Conservation (phyloP, 225 moss, liverwort and hornwort genomes). For the Takakia lepidozioides region DNA sequence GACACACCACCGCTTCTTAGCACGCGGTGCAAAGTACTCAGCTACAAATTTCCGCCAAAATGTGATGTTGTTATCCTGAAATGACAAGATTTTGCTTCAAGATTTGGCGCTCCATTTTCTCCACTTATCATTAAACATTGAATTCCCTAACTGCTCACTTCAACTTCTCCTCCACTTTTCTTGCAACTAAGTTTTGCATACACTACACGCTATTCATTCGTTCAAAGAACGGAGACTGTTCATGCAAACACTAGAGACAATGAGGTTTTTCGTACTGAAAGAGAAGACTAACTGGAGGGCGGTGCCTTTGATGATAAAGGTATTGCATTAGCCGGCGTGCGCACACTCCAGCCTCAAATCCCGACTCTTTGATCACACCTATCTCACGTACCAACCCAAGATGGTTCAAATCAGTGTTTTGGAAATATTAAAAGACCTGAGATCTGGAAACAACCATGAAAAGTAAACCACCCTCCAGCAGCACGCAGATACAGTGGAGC, state of each 20-base stretch:
- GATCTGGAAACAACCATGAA: neutral
- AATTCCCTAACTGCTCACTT: too few relatives aligned
- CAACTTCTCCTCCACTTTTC: too few relatives aligned
- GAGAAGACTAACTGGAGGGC: constrained; percentile 71
- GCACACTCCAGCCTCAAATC: constrained; percentile 72
- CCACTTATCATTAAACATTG: too few relatives aligned
- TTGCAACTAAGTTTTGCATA: neutral
- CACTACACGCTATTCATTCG: neutral
- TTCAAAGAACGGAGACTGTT: too few relatives aligned
- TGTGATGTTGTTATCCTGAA: constrained; percentile 91
- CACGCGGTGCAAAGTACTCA: constrained; percentile 82
- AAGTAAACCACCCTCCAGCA: too few relatives aligned
- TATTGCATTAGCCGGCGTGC: constrained; percentile 86
- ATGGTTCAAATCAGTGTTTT: neutral
- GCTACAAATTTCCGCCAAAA: constrained; percentile 92
- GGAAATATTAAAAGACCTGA: neutral
- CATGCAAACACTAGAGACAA: too few relatives aligned
- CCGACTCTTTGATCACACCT: constrained; percentile 64
- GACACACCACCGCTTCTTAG: constrained; percentile 98
- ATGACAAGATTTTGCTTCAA: too few relatives aligned
- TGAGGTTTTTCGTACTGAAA: too few relatives aligned
- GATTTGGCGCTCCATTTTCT: too few relatives aligned
- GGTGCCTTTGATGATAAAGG: constrained; percentile 92
- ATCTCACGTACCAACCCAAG: neutral
- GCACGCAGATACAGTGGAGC: too few relatives aligned